Conservation (phyloP, 305 asterid species). For the Fraxinus velutina region DNA sequence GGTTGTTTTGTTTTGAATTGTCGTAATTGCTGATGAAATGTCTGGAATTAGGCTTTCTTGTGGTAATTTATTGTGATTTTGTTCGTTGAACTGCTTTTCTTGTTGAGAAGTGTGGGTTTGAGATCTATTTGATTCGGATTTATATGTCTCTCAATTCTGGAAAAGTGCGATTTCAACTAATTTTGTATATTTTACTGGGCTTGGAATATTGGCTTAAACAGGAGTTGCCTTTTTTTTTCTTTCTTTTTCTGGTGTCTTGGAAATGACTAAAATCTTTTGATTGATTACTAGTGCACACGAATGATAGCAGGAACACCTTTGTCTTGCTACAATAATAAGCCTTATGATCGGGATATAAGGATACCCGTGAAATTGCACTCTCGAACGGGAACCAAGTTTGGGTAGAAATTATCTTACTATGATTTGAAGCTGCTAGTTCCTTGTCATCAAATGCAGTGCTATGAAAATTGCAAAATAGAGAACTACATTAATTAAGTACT, state of each 20-base stretch:
- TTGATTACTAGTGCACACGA: neutral
- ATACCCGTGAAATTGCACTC: neutral
- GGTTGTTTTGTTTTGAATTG: neutral
- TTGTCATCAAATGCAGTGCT: neutral
- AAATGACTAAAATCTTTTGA: neutral
- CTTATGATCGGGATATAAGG: neutral
- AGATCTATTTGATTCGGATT: slow-evolving; percentile 20
- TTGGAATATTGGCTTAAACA: neutral
- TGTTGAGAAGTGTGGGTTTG: neutral
- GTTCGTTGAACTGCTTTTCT: neutral
- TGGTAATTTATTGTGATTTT: neutral
- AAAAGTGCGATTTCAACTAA: neutral
- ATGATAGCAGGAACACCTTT: neutral
- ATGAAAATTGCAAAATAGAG: neutral
- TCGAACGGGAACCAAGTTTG: neutral
- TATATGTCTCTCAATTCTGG: neutral
- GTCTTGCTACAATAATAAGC: neutral
- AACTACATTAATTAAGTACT: neutral
- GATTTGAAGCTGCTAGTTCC: neutral
- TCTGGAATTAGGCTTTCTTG: neutral
- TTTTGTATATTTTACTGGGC: neutral
- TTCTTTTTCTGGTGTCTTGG: neutral
- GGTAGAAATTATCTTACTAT: neutral
- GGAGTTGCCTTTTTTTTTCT: neutral
- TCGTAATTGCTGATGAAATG: neutral